Conservation (phyloP, 2,329 filamentous ascomycete genomes). For the Rhinocladiella similis region DNA sequence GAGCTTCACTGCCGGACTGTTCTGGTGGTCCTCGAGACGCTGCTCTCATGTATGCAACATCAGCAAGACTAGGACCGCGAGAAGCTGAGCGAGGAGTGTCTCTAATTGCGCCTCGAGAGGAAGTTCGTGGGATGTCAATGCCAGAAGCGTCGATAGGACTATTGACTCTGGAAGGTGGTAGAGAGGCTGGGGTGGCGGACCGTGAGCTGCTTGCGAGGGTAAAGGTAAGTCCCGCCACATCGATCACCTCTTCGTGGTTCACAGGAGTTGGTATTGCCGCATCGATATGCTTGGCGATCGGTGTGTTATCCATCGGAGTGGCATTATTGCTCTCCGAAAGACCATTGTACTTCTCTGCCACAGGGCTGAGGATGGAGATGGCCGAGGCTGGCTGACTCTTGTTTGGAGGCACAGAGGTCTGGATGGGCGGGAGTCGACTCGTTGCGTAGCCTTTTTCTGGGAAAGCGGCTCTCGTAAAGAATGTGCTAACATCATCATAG, state of each 20-base stretch:
- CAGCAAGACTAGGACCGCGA: slow-evolving; percentile 18
- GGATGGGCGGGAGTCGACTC: slow-evolving; percentile 86
- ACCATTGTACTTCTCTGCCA: slow-evolving; percentile 21
- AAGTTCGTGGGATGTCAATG: slow-evolving; percentile 3
- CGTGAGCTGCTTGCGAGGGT: not conserved
- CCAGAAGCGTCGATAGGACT: slow-evolving; percentile 10
- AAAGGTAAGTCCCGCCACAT: slow-evolving; percentile 1
- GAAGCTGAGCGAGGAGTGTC: slow-evolving; percentile 15
- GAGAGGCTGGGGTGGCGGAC: not conserved
- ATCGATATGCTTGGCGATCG: slow-evolving; percentile 8
- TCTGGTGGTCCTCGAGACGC: slow-evolving; percentile 8
- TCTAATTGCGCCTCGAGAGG: slow-evolving; percentile 1
- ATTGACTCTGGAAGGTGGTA: slow-evolving; percentile 7
- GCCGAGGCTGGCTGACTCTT: slow-evolving; percentile 22
- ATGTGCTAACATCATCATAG: slow-evolving; percentile 21
- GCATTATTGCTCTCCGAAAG: slow-evolving; percentile 20
- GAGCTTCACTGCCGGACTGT: not conserved
- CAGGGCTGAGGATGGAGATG: slow-evolving; percentile 21
- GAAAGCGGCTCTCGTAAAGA: slow-evolving; percentile 47
- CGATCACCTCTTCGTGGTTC: not conserved
- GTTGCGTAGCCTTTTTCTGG: slow-evolving; percentile 73
- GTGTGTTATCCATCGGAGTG: slow-evolving; percentile 20
- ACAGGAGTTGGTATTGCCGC: not conserved
- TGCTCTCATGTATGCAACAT: slow-evolving; percentile 20
- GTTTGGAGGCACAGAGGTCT: slow-evolving; percentile 59